Evolutionary conservation across 2,329 filamentous ascomycete species (phyloP).

Genomic region (Emericellopsis cladophorae): DNA sequence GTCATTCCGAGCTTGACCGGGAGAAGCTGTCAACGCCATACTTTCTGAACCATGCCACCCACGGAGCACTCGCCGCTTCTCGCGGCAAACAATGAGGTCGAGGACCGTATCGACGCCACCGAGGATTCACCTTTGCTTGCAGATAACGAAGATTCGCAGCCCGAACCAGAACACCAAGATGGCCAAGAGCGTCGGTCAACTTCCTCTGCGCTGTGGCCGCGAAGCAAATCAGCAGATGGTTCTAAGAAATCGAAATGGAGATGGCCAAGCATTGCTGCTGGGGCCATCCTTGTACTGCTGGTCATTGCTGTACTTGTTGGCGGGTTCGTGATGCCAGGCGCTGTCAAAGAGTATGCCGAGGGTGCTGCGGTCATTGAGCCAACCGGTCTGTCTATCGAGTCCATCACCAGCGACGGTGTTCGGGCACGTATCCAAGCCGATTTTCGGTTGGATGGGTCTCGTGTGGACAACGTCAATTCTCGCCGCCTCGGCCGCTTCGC

Average conservation of each 20-base stretch:
- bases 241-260: constrained; percentile 17
- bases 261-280: constrained; percentile 72
- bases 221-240: constrained; percentile 4
- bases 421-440: constrained; percentile 70
- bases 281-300: constrained; percentile 49
- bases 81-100: constrained; percentile 16
- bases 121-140: constrained; percentile 43
- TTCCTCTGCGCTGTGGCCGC: constrained; percentile 9
- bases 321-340: constrained; percentile 69
- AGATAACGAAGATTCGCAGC: constrained; percentile 15
- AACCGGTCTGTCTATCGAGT: constrained; percentile 72
- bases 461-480: constrained; percentile 58
- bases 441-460: constrained; percentile 66
- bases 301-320: constrained; percentile 60
- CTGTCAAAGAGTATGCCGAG: constrained; percentile 76
- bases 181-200: constrained; percentile 12
- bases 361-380: constrained; percentile 73
- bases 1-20: background rate
- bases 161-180: constrained; percentile 13
- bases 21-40: background rate
- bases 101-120: constrained; percentile 10
- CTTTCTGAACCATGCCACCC: constrained; percentile 18
- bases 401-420: constrained; percentile 68
- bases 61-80: constrained; percentile 33
- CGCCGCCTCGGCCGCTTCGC: constrained; percentile 64